Base-by-base conservation (phyloP, 352 stramenopile species). In the Peronospora farinosa region DNA sequence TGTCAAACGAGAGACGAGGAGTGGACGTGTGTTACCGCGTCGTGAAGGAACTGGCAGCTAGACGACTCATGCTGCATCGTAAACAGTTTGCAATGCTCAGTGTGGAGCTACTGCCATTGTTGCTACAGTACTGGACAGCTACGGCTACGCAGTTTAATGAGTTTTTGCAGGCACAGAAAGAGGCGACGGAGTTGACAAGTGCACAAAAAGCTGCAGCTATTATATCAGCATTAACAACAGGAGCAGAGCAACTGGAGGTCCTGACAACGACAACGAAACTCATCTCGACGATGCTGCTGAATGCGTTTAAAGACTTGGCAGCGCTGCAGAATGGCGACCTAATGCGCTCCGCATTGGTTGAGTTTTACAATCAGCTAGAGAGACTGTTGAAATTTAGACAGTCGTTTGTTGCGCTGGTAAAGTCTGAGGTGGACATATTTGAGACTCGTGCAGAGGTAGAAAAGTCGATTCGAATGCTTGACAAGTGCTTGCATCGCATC, bases 61-160 rank as follows among this genome's bases (percentile, higher is more conserved):
- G 78, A 10, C 65, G 84, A n/a, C 73, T 95, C 33, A 75, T 91
- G 73, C 47, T 77, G 33, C 79, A 95, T 42, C 81, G 82, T 49
- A 91, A 89, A 51, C 74, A 89, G 48, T 92, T 92, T 40, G 74
- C 78, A 1, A 50, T 73, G 40, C 63, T 95, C 19, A 83, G 70
- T 38, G 72, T 89, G 10, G 69, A 88, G 42, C 35, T 90, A 7
- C 51, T 90, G 23, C 73, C 78, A 10, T 39, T 83, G 5, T 27
- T 86, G 38, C 52, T 84, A 15, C 74, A 78, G 55, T 77, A 79
- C 52, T 92, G 81, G 81, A 64, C 60, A n/a, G 40, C 36, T 1
- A 49, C 51, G 5, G 62, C 67, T 1, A 54, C 63, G 12, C 49
- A 66, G 28, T 43, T 73, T 2, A 74, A 63, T 16, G 62, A 64